Base-by-base conservation (phyloP, 805 yeast genomes). In the Saccharomycopsis olivae region DNA sequence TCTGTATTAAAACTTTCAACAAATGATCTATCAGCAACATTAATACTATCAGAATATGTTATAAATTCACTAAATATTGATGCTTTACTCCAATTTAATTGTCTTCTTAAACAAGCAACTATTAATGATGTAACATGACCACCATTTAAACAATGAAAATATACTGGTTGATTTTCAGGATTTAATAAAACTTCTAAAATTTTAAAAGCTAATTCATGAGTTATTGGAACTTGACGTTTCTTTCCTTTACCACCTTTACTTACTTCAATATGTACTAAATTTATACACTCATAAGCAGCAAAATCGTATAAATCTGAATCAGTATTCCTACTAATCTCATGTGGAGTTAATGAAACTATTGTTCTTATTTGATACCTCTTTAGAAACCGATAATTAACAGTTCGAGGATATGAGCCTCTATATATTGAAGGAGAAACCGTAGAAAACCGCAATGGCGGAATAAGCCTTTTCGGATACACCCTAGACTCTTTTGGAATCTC, bases 381-480 rank as follows among this genome's bases (percentile, higher is more conserved):
- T 8, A 92, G 61, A 52, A 79, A 92, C 6, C 78, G 66, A 45
- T 72, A 66, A 53, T 86, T 88, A 41, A 78, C 68, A 35, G 75
- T 74, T 38, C 92, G 68, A 1, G 97, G 97, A 51, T 82, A 84
- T 1, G 94, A 80, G 0, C 97, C 97, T 34, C 97, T 61, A 52
- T 77, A 82, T 3, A 89, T 61, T 36, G 70, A 65, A 2, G 81
- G 74, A 51, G 80, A 84, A 2, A 88, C 73, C 13, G 74, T 65
- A 36, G 77, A 75, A 58, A 81, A 92, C 43, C 86, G 68, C 44
- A 88, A 64, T 2, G 98, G 97, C 0, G 95, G 85, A 0, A 77
- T 78, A 3, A 69, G 16, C 5, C 20, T 8, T 30, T 8, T 6
- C 13, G 33, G 33, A 23, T n/a, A n/a, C n/a, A n/a, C n/a, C n/a